These are phyloP conservation scores for Centella asiatica DNA, from an alignment of 129 eudicot genomes.

Conservation along the genomic window DNA sequence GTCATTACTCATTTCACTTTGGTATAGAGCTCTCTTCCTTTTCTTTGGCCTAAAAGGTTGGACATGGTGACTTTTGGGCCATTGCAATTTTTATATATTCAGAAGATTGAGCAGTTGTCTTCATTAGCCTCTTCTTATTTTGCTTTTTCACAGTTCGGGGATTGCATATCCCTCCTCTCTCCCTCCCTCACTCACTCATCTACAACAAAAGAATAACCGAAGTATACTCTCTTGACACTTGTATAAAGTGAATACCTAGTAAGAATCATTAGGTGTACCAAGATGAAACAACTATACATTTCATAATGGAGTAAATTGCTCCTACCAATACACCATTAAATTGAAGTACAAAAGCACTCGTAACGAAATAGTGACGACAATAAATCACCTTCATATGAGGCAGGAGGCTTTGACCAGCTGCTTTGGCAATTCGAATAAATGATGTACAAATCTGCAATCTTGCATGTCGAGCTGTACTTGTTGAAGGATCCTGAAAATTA, in stretches of 20 bases:
- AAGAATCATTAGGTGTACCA: no score
- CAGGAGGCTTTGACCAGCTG: slow-evolving; percentile 65
- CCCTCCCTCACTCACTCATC: background rate
- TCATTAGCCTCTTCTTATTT: background rate
- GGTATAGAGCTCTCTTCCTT: no score
- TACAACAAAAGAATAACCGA: background rate
- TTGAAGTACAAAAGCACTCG: background rate
- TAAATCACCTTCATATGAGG: slow-evolving; percentile 90
- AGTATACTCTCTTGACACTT: no score
- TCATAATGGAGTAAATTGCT: no score
- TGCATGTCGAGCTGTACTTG: slow-evolving; percentile 82
- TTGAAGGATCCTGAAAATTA: slow-evolving; percentile 76
- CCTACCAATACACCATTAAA: background rate
- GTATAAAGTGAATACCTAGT: no score
- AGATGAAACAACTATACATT: no score
- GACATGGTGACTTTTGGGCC: no score
- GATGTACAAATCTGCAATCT: slow-evolving; percentile 94
- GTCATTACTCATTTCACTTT: no score
- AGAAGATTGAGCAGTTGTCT: no score
- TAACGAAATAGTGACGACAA: background rate
- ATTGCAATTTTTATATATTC: no score
- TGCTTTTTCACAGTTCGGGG: background rate
- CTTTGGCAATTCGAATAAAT: slow-evolving; percentile 81
- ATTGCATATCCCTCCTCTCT: background rate
- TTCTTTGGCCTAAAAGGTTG: no score